Percentiles rank a stretch among this genome's conserved stretches.
Conservation (phyloP, 441 rosid species). For the Raphanus hybrid region DNA sequence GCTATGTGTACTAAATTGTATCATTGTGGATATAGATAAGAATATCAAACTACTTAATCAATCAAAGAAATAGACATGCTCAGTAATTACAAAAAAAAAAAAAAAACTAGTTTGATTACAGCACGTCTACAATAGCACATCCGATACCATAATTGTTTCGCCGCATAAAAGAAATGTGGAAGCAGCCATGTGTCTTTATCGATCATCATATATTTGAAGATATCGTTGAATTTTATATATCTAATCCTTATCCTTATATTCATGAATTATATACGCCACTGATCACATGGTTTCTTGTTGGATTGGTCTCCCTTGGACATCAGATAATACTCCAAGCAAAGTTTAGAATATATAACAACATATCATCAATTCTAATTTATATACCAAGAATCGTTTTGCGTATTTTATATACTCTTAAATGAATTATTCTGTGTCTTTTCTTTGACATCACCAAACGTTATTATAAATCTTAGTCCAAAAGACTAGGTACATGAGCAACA, state of each 20-base stretch:
- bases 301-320: slow-evolving; percentile 3
- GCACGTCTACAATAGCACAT: not conserved
- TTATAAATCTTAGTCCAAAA: no score
- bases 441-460: no score
- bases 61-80: not conserved
- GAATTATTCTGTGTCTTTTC: no score
- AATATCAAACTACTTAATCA: not conserved
- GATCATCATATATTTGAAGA: not conserved
- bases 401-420: no score
- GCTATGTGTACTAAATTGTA: not conserved
- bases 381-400: no score
- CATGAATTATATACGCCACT: not conserved
- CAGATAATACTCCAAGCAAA: not conserved
- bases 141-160: slow-evolving; percentile 2
- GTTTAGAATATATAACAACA: not conserved
- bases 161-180: slow-evolving; percentile 3
- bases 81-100: not conserved
- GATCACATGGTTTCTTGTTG: not conserved
- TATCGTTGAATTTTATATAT: not conserved
- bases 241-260: not conserved
- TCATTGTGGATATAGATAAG: not conserved
- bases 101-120: not conserved
- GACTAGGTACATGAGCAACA: no score
- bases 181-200: not conserved
- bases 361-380: not conserved